A percentile compares a stretch with the other conserved stretches of the same genome.
phyloP scores from a whole-genome alignment of 2,329 filamentous ascomycete species.

The Polytolypa hystricis region DNA sequence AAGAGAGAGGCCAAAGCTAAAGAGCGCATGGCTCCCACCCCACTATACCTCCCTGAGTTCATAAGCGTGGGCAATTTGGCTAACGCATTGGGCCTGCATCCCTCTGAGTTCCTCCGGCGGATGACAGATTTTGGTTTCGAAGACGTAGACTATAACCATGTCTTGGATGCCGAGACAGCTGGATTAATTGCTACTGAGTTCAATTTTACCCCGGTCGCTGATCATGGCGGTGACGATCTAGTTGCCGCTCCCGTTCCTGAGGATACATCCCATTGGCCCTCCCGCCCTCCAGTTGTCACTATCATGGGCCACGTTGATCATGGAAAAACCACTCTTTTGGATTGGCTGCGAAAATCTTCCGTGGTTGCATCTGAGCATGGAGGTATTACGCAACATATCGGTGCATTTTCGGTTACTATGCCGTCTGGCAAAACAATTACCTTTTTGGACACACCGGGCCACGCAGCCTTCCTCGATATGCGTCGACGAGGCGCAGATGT shows the following conservation, averaged over 20 bases:
- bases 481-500: conserved; percentile 88
- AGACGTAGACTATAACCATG: conserved; percentile 66
- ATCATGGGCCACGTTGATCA: conserved; percentile 99
- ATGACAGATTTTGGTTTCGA: conserved; percentile 84
- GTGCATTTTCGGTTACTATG: conserved; percentile 86
- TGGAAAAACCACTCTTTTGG: conserved; percentile 91
- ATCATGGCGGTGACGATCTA: conserved; percentile 57
- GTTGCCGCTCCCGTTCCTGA: conserved; percentile 56
- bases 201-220: conserved; percentile 75
- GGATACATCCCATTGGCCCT: conserved; percentile 57
- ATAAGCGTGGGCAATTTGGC: conserved; percentile 82
- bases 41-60: conserved; percentile 75
- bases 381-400: conserved; percentile 97
- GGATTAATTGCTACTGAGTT: conserved; percentile 86
- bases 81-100: conserved; percentile 58
- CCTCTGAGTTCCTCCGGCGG: conserved; percentile 60
- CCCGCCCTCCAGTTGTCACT: conserved; percentile 83
- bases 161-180: conserved; percentile 83
- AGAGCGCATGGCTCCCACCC: conserved; percentile 36
- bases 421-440: conserved; percentile 82
- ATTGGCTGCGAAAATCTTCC: conserved; percentile 86
- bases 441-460: conserved; percentile 91
- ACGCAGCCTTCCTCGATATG: conserved; percentile 93
- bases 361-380: conserved; percentile 86
- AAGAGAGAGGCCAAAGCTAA: conserved; percentile 34